Conservation (phyloP, 2,329 filamentous ascomycete genomes). For the Scedosporium minutisporum region DNA sequence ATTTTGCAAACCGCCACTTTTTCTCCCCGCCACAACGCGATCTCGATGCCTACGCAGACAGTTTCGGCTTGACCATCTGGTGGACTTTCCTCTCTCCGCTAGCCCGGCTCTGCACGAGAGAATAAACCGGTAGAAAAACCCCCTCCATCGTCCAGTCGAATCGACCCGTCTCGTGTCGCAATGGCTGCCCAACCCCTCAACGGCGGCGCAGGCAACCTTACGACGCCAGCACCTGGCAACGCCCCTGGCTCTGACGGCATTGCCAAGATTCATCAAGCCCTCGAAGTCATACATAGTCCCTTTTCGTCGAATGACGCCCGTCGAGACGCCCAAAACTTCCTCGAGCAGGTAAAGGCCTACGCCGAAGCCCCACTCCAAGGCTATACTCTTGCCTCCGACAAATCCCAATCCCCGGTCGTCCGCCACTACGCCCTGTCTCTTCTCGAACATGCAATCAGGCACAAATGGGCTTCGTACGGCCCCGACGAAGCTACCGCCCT, state of each 20-base stretch:
- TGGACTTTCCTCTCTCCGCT: not conserved
- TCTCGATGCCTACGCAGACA: not conserved
- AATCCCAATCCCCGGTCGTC: constrained; percentile 66
- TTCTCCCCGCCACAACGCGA: not conserved
- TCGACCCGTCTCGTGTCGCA: not conserved
- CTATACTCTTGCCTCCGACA: constrained; percentile 70
- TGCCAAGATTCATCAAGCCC: constrained; percentile 67
- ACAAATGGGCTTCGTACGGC: constrained; percentile 69
- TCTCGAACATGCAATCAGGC: constrained; percentile 80
- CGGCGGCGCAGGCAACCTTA: constrained; percentile 20
- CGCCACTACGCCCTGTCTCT: constrained; percentile 91
- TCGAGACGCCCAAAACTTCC: constrained; percentile 71
- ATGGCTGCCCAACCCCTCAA: constrained; percentile 17
- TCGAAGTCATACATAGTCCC: constrained; percentile 79
- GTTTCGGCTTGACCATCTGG: not conserved
- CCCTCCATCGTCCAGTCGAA: not conserved
- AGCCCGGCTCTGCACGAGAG: not conserved
- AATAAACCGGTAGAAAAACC: not conserved
- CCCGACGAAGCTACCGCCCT: constrained; percentile 58
- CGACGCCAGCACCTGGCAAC: constrained; percentile 24
- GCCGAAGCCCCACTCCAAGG: constrained; percentile 76
- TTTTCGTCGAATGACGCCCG: constrained; percentile 72
- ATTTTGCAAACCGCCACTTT: not conserved
- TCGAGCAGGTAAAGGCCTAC: constrained; percentile 76
- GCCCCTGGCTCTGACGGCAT: constrained; percentile 37